Base-by-base conservation (phyloP, 495 filamentous ascomycete species). In the Annulohypoxylon bovei region DNA sequence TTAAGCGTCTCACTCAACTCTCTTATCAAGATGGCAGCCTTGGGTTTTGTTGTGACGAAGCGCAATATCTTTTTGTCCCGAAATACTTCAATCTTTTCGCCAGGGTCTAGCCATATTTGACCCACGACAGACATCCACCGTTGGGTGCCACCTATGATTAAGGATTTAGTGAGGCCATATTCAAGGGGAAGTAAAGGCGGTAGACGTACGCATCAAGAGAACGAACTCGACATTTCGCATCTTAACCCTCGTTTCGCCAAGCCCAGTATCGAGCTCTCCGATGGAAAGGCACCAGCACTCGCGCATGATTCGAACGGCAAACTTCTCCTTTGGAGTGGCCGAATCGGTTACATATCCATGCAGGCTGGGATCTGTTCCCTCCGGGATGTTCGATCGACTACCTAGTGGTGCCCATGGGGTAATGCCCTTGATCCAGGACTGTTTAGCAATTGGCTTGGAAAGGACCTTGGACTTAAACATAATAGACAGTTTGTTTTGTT, bases 281-380 rank as follows among this genome's bases (percentile, higher is more conserved):
- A 76, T 74, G 6, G 72, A 75, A 32, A 83, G 40, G 22, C 67
- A 73, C 82, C 82, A 85, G 66, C 78, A 80, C 20, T 82, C 67
- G 4, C 81, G 81, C 72, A 83, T 76, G 46, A 83, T 20, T 42
- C 68, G 58, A 35, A 78, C 58, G 11, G 70, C 85, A 30, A 84
- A 66, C 62, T 58, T 71, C 65, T 78, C 58, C 61, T 82, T 83
- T 9, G 49, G 59, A 5, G 54, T 53, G 57, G 70, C 73, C n/a
- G 44, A 52, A 30, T 61, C 58, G 25, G 60, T 27, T 33, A 75
- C 40, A 33, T 81, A 79, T 6, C 74, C 77, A 6, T 59, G 58
- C n/a, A 78, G 44, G n/a, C 47, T 56, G 11, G 59, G 40, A 27
- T 74, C 62, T 5, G 42, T 20, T n/a, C 18, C 66, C 25, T 54